Base-by-base conservation (phyloP, 2,329 filamentous ascomycete species). In the Triangularia verruculosa region DNA sequence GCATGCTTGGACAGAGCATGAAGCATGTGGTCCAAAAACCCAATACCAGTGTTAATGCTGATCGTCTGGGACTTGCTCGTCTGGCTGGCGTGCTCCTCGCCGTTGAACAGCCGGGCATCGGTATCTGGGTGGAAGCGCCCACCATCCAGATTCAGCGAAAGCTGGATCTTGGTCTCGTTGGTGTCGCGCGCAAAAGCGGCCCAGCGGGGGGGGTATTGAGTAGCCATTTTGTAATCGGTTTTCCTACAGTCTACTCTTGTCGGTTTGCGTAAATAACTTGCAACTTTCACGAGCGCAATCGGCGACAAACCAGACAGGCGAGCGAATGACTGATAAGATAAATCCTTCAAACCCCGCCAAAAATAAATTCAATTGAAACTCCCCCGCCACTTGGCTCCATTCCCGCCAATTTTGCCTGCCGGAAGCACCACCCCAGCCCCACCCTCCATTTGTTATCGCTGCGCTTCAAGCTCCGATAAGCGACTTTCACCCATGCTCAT, bases 1-100 rank as follows among this genome's bases (percentile, higher is more conserved):
- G 91, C 88, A 79, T 99, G 95, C 79, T 99, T 98, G 58, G 95
- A 91, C 61, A 98, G 84, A 5, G 95, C 95, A 78, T 99, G 95
- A 58, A 98, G 85, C 94, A 99, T 98, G 82, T 99, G 95, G 80
- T 99, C 95, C 62, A 99, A 83, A 79, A 99, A 99, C 64, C 95
- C 95, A 77, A 99, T 96, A 68, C 95, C 95, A 0, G 94, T 97
- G 82, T 92, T 89, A 69, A 98, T 84, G 74, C 87, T 87, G 75
- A 98, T 97, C 65, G 87, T 88, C 78, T 98, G 95, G 51, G 89
- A 91, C 70, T 89, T 88, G 70, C 91, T 94, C 68, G 87, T 82
- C 78, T 99, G 94, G 1, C 89, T 89, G 28, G 95, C 94, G 76
- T 99, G 95, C 62, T 83, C 82, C 64, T 85, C 85, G 60, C 74